Percentiles rank a stretch among this genome's conserved stretches.
Conservation (phyloP, 176 grass and related monocot genomes). For the Chrysopogon serrulatus region DNA sequence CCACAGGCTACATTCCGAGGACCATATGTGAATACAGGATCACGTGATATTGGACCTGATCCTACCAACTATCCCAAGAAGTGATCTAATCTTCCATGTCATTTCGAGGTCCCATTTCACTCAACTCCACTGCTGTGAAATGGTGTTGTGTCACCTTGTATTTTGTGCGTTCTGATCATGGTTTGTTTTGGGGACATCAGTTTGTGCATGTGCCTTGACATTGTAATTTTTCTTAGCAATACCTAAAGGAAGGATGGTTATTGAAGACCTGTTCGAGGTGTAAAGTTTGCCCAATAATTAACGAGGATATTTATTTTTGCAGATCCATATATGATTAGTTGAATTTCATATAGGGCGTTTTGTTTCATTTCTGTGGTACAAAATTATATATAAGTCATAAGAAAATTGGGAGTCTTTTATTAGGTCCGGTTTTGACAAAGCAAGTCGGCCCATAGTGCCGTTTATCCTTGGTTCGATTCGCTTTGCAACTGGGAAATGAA, state of each 20-base stretch:
- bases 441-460: too few relatives aligned
- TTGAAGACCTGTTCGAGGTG: neutral
- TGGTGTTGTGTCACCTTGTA: neutral
- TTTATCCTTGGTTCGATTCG: too few relatives aligned
- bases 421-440: too few relatives aligned
- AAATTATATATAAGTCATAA: too few relatives aligned
- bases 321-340: neutral
- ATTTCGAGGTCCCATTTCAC: neutral
- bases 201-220: neutral
- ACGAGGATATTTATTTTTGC: neutral
- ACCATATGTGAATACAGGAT: constrained; percentile 87
- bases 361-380: neutral
- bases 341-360: neutral
- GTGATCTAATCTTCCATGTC: constrained; percentile 10
- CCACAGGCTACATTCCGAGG: constrained; percentile 91
- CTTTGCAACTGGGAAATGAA: too few relatives aligned
- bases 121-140: neutral
- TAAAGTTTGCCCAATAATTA: neutral
- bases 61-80: constrained; percentile 58
- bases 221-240: neutral
- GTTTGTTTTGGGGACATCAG: neutral
- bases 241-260: neutral
- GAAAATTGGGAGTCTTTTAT: too few relatives aligned
- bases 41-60: constrained; percentile 85
- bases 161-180: neutral